Conservation (phyloP, 2,329 filamentous ascomycete species). For the Botryotinia globosa region DNA sequence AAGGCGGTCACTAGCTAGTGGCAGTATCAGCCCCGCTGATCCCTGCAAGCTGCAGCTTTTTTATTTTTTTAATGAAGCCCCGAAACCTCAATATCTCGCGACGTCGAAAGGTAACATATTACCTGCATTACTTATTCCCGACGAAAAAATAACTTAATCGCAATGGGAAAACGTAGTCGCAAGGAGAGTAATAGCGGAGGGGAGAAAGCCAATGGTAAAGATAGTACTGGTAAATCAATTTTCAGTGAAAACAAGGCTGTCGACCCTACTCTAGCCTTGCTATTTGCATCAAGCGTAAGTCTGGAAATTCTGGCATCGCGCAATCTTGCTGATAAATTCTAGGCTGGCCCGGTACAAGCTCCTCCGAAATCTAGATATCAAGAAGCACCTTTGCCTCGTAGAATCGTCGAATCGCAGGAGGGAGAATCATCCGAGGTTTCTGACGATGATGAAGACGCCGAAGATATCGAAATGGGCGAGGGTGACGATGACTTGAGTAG, state of each 20-base stretch:
- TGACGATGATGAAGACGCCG: constrained; percentile 14
- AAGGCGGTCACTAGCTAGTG: constrained; percentile 1
- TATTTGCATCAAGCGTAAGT: constrained; percentile 73
- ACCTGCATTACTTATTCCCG: neutral
- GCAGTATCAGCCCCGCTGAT: neutral
- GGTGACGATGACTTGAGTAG: constrained; percentile 41
- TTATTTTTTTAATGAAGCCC: neutral
- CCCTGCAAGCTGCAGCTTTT: constrained; percentile 9
- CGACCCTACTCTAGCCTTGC: constrained; percentile 65
- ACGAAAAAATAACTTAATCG: constrained; percentile 8
- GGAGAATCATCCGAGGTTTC: constrained; percentile 39
- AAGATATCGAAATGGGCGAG: constrained; percentile 40
- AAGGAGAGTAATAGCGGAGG: constrained; percentile 26
- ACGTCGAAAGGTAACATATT: neutral
- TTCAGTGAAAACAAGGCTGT: constrained; percentile 49
- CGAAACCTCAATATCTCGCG: neutral
- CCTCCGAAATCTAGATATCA: constrained; percentile 37
- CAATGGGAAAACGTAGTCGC: constrained; percentile 38
- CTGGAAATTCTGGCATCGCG: neutral
- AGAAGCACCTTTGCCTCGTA: constrained; percentile 34
- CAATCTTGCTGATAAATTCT: neutral
- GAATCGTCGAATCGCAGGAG: constrained; percentile 30
- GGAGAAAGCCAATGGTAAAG: constrained; percentile 23
- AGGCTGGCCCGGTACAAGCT: constrained; percentile 41
- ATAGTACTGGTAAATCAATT: constrained; percentile 36